Conservation (phyloP, 768 basidiomycete species). For the Psilocybe cubensis region DNA sequence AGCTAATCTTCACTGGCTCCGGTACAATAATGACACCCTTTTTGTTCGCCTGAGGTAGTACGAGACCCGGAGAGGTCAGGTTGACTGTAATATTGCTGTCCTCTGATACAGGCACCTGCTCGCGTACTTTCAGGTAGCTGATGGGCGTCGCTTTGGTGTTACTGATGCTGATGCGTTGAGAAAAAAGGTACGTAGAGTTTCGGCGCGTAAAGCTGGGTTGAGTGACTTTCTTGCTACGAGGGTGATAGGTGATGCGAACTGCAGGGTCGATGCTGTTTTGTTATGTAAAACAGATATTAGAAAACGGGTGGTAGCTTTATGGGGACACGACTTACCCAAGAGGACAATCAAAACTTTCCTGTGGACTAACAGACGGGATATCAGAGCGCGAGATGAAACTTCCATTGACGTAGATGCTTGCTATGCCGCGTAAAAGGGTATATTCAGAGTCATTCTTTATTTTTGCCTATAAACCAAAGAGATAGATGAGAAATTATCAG, state of each 20-base stretch:
- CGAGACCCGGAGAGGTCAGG: slow-evolving; percentile 34
- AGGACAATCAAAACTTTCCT: slow-evolving; percentile 48
- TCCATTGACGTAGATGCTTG: slow-evolving; percentile 58
- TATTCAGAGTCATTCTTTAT: slow-evolving; percentile 48
- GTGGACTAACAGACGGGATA: slow-evolving; percentile 43
- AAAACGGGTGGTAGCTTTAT: neutral
- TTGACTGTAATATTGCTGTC: slow-evolving; percentile 43
- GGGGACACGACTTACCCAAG: slow-evolving; percentile 43
- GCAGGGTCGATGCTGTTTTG: slow-evolving; percentile 39
- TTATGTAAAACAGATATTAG: neutral
- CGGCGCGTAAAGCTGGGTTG: slow-evolving; percentile 39
- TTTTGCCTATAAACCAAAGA: slow-evolving; percentile 37
- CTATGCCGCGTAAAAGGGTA: slow-evolving; percentile 48
- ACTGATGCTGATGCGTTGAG: slow-evolving; percentile 40
- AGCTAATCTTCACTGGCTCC: slow-evolving; percentile 26
- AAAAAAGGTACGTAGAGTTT: slow-evolving; percentile 29
- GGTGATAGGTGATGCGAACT: slow-evolving; percentile 43
- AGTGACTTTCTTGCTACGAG: slow-evolving; percentile 34
- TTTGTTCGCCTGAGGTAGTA: slow-evolving; percentile 24
- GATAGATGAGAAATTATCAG: neutral
- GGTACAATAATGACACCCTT: slow-evolving; percentile 10
- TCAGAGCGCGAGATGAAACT: slow-evolving; percentile 54
- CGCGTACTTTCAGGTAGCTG: slow-evolving; percentile 34
- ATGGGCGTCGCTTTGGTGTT: slow-evolving; percentile 36
- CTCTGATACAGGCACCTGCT: slow-evolving; percentile 43